Percentiles rank a stretch among this genome's conserved stretches.
Conservation (phyloP, 495 filamentous ascomycete species). For the Penicillium longicatenatum region DNA sequence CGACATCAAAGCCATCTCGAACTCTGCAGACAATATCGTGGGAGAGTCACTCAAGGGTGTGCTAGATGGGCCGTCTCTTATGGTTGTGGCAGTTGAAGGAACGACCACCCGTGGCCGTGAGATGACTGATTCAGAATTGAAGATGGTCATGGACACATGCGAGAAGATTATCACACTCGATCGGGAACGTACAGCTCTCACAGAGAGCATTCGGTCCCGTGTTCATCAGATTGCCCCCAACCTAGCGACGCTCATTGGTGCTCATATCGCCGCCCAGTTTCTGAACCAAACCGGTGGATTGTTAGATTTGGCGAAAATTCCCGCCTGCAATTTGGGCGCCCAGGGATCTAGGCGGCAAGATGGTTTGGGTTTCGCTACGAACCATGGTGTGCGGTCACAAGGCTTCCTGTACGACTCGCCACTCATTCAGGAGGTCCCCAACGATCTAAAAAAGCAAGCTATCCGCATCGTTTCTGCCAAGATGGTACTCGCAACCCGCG, state of each 20-base stretch:
- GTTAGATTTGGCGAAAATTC: conserved; percentile 84
- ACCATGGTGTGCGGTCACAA: conserved; percentile 87
- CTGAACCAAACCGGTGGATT: conserved; percentile 92
- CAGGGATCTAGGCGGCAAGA: conserved; percentile 86
- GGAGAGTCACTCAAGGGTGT: conserved; percentile 73
- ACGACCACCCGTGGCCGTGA: conserved; percentile 81
- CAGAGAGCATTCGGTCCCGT: conserved; percentile 94
- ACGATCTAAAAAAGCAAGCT: conserved; percentile 87
- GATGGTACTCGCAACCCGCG: conserved; percentile 84
- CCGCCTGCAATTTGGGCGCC: conserved; percentile 87
- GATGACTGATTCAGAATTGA: conserved; percentile 73
- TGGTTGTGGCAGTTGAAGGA: conserved; percentile 96
- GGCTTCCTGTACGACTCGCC: conserved; percentile 92
- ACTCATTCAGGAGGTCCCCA: conserved; percentile 79
- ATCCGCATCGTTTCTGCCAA: conserved; percentile 96
- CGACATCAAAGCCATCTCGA: conserved; percentile 73
- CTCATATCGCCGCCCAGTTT: conserved; percentile 93
- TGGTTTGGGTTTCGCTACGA: conserved; percentile 86
- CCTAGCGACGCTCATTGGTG: conserved; percentile 87
- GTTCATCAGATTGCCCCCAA: conserved; percentile 97
- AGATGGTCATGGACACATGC: conserved; percentile 75
- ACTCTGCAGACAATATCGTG: conserved; percentile 72
- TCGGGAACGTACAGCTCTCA: conserved; percentile 81
- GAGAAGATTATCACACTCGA: conserved; percentile 86
- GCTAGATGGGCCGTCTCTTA: conserved; percentile 83